These are phyloP conservation scores for Posidonia australis DNA, from an alignment of 106 monocot genomes.

Conservation along the genomic window DNA sequence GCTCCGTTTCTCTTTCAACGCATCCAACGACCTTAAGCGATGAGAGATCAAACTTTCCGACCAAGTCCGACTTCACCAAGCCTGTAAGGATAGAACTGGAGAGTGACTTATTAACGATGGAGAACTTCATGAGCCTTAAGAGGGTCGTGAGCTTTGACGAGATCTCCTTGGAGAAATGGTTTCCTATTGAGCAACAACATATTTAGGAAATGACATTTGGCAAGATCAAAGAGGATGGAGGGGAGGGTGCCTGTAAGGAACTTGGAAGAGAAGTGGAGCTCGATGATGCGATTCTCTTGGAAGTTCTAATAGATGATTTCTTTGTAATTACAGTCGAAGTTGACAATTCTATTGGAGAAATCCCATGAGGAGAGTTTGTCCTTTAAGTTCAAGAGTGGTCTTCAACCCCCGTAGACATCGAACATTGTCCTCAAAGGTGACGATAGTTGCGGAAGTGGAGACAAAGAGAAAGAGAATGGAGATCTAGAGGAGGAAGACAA, in stretches of 20 bases:
- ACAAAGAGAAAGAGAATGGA: neutral
- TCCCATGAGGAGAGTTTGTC: slow-evolving; percentile 19
- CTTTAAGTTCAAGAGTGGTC: neutral
- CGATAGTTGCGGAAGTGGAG: neutral
- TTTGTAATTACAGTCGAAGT: slow-evolving; percentile 35
- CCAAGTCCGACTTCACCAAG: slow-evolving; percentile 1
- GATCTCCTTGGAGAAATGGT: slow-evolving; percentile 17
- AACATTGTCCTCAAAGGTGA: slow-evolving; percentile 6
- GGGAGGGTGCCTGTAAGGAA: slow-evolving; percentile 41
- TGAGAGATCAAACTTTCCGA: no score
- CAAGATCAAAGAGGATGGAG: slow-evolving; percentile 29
- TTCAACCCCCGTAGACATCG: slow-evolving; percentile 12
- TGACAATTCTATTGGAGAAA: slow-evolving; percentile 25
- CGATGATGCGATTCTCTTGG: slow-evolving; percentile 48
- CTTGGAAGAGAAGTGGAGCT: slow-evolving; percentile 30
- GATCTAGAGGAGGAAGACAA: neutral
- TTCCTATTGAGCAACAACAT: slow-evolving; percentile 25
- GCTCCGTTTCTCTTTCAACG: no score
- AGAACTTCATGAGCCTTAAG: slow-evolving; percentile 8
- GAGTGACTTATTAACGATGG: slow-evolving; percentile 16
- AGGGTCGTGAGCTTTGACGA: slow-evolving; percentile 26
- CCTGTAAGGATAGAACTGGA: slow-evolving; percentile 11
- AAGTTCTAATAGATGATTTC: slow-evolving; percentile 53
- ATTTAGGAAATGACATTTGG: slow-evolving; percentile 24
- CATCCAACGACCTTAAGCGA: no score